Base-by-base conservation (phyloP, 2,329 filamentous ascomycete genomes). In the Phoma herbarum region DNA sequence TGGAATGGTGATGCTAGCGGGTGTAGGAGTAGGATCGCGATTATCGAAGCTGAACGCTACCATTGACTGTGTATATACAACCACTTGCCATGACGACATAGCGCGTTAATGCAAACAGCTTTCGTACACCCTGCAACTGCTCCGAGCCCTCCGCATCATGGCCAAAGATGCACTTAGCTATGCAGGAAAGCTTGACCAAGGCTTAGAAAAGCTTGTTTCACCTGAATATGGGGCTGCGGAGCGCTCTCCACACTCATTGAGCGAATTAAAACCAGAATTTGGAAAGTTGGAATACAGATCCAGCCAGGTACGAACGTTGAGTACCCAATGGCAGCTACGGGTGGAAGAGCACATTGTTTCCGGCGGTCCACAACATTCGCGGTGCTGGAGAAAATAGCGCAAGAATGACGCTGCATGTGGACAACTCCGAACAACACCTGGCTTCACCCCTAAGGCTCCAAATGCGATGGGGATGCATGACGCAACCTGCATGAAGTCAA, bases 181-280 rank as follows among this genome's bases (percentile, higher is more conserved):
- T 45, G 33, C 33, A 48, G 41, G 52, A 69, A 70, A 68, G 70
- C 72, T 73, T 72, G 64, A 67, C 64, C 59, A 62, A 66, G 51
- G 66, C 65, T 70, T 68, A 62, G 31, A 33, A 63, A 69, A 72
- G 71, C 71, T 74, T 75, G 70, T 65, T 65, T 44, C 26, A 14
- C 26, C 14, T 23, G 26, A 16, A 35, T 3, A 46, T 50, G 45
- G 56, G 50, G 16, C 45, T 46, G 25, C 22, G 56, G 45, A 50
- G 31, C 50, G 29, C 41, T 46, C 45, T 51, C 41, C 50, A 52
- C 18, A 45, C 28, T 29, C 16, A 18, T 18, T 33, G 29, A 22
- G 23, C 56, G 41, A 53, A 53, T 53, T 12, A 10, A 20, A 39
- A 41, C 25, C 9, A 5, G 7, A 10, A 14, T 31, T 44, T 26